Evolutionary conservation across 2,329 filamentous ascomycete genomes (phyloP), one percentile per base, ranked within the genome.

Genomic region (Paracoccidioides lutzii): DNA sequence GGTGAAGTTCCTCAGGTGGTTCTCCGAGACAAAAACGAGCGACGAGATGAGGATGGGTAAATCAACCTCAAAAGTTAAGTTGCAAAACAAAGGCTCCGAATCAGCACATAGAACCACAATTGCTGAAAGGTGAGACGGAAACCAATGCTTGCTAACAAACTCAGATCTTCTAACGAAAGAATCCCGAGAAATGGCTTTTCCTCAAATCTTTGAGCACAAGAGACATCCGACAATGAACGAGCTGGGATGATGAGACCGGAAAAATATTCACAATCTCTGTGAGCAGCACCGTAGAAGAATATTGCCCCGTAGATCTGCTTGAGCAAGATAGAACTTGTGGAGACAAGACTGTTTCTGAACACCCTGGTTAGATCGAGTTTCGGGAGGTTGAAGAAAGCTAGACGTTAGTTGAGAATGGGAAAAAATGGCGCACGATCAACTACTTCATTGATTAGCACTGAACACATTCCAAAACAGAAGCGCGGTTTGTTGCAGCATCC

Each of bases 11-110:
- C 61, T 63, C 46, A 59, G 63, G 60, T 56, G 59, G 64, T 60
- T 63, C 64, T 68, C 70, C 69, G 66, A 72, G 70, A 73, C 63
- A 69, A 72, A 69, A 74, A 72, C 68, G 68, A 74, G 67, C 61
- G 71, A 72, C 67, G 62, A 66, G 59, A 65, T 60, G 65, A 68
- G 68, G 65, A 62, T 62, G 22, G 62, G 38, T 58, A 44, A 62
- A 61, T 65, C 59, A 66, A 66, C 65, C 65, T 68, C 65, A 67
- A 62, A 60, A 58, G n/a, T 61, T 58, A 61, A 59, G 60, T 60
- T 59, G 55, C 61, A 65, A 60, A 62, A 63, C 54, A 57, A 60
- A 59, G 56, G 57, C 60, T 63, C 69, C 67, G 65, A 69, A 67
- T 67, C 64, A 70, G 61, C 66, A 66, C 66, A 58, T 65, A 69